phyloP scores from a whole-genome alignment of 371 early-diverging fungal genomes.

The Mortierella sp. region DNA sequence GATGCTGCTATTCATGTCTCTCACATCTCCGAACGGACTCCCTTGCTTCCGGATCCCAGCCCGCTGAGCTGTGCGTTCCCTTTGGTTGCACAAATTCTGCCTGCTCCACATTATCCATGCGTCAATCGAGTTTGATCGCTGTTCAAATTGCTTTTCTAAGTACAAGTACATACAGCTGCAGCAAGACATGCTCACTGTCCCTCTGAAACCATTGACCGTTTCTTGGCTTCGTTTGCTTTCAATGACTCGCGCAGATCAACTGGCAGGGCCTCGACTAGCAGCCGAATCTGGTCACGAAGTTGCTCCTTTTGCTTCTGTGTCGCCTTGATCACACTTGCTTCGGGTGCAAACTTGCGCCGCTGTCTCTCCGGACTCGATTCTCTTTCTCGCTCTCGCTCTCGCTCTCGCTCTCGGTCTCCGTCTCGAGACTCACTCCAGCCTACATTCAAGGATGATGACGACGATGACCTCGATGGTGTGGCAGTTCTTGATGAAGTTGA shows the following conservation, averaged over 20 bases:
- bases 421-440: slow-evolving; percentile 23
- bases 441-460: slow-evolving; percentile 39
- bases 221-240: slow-evolving; percentile 45
- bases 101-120: no score
- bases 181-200: slow-evolving; percentile 1
- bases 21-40: no score
- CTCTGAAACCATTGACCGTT: slow-evolving; percentile 17
- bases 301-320: slow-evolving; percentile 50
- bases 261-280: slow-evolving; percentile 48
- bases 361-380: slow-evolving; percentile 50
- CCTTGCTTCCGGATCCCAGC: no score
- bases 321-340: slow-evolving; percentile 47
- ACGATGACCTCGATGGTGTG: slow-evolving; percentile 46
- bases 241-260: slow-evolving; percentile 50
- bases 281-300: slow-evolving; percentile 45
- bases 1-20: no score
- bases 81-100: no score
- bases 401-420: background rate
- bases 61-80: no score
- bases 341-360: slow-evolving; percentile 37
- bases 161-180: no score
- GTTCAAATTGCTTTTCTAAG: no score
- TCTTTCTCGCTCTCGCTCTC: background rate
- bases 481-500: slow-evolving; percentile 26
- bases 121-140: no score